Conservation (phyloP, 257 asterid species). For the Solanum appendiculatum region DNA sequence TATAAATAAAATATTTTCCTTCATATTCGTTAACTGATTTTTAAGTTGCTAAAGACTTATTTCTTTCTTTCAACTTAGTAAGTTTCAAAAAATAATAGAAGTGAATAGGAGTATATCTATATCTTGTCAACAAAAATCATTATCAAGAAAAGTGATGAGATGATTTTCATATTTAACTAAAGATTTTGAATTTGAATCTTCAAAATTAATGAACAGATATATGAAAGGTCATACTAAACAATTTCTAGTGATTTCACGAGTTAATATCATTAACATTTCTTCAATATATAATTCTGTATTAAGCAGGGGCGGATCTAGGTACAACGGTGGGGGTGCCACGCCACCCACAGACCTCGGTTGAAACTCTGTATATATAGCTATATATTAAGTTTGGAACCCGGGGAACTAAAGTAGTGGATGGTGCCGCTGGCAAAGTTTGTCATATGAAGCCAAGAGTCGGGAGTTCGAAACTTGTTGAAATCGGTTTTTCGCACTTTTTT, state of each 20-base stretch:
- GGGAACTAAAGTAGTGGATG: too few relatives aligned
- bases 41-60: not conserved
- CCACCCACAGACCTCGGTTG: too few relatives aligned
- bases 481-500: too few relatives aligned
- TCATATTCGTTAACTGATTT: not conserved
- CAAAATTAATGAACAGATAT: not conserved
- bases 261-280: not conserved
- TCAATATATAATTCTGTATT: not conserved
- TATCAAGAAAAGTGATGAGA: not conserved
- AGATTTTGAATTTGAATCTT: not conserved
- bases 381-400: too few relatives aligned
- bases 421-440: too few relatives aligned
- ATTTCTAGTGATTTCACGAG: not conserved
- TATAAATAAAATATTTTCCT: too few relatives aligned
- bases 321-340: too few relatives aligned
- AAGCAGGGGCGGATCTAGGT: too few relatives aligned
- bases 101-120: not conserved
- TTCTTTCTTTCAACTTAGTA: not conserved
- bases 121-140: not conserved
- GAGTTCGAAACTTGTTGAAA: too few relatives aligned
- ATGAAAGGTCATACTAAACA: not conserved
- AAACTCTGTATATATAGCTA: too few relatives aligned
- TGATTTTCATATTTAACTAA: not conserved
- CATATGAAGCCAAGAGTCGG: too few relatives aligned
- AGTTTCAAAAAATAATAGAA: not conserved